phyloP scores from a whole-genome alignment of 495 filamentous ascomycete genomes.

The Ramalina peruviana region DNA sequence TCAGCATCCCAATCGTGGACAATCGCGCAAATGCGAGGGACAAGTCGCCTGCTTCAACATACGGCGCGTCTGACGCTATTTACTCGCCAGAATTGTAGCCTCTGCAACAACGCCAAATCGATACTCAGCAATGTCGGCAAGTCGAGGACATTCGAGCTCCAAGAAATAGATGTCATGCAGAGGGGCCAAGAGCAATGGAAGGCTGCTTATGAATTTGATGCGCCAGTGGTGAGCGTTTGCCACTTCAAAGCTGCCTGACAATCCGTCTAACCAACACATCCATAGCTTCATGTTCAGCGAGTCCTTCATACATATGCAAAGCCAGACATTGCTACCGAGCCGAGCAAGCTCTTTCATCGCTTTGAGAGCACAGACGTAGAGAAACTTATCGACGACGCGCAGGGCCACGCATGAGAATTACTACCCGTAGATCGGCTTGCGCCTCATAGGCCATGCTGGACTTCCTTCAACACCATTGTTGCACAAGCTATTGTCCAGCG shows the following conservation, averaged over 20 bases:
- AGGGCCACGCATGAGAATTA: constrained; percentile 19
- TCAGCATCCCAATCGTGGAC: no score
- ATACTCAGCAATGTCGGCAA: constrained; percentile 59
- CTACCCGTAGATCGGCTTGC: background rate
- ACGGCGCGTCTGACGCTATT: constrained; percentile 67
- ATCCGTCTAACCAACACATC: background rate
- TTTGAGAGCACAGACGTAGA: constrained; percentile 58
- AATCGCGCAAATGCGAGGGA: constrained; percentile 2
- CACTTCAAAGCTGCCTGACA: background rate
- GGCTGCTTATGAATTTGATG: constrained; percentile 77
- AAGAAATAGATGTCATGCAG: constrained; percentile 68
- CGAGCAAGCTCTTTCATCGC: constrained; percentile 72
- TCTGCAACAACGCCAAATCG: constrained; percentile 64
- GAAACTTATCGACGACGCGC: constrained; percentile 53
- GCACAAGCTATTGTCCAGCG: constrained; percentile 16
- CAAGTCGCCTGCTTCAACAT: constrained; percentile 31
- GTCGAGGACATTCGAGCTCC: constrained; percentile 53
- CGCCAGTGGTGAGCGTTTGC: constrained; percentile 51
- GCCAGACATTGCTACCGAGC: constrained; percentile 39
- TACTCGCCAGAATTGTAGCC: constrained; percentile 61
- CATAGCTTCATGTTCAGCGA: constrained; percentile 50
- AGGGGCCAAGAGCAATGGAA: constrained; percentile 54
- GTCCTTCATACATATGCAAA: constrained; percentile 25
- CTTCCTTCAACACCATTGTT: no score
- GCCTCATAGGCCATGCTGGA: background rate